Evolutionary conservation across 257 asterid species (phyloP), one percentile per base, ranked within the genome.

Genomic region (Salvia miltiorrhiza): DNA sequence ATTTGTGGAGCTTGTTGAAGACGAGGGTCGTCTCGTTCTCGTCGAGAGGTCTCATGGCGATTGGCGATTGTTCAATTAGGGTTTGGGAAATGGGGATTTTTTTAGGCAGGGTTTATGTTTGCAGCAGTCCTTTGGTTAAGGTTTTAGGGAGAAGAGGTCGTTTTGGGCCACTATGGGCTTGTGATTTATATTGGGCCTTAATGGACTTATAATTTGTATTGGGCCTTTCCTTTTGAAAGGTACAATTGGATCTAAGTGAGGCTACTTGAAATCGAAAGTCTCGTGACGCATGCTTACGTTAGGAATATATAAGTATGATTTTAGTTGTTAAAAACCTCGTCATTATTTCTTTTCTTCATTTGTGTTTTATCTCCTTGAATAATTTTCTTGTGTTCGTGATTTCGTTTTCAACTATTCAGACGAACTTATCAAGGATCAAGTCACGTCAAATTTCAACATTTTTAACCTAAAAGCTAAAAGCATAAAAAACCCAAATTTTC

Each of bases 1-100:
- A 90, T 69, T 92, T 92, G 91, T 83, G 89, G 12, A 92, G 87
- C 81, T 92, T 92, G 76, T 85, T 81, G 85, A 88, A 92, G 26
- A 92, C 96, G 73, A 63, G 79, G 32, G 97, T 90, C 0, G 98
- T 92, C 52, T 92, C 98, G 9, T 77, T 76, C 86, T 92, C 97
- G 85, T 90, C 96, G 19, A 88, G 87, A 12, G 96, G 87, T 63
- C 97, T 84, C 96, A 88, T 86, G 71, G 44, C 20, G 40, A 35
- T 35, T 3, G 5, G 37, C 4, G 37, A 32, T n/a, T 59, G 23
- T 19, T 41, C 37, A 44, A 70, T 33, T 49, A 54, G 76, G 71
- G 69, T 63, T 55, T 69, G 1, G 32, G 33, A 6, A 24, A 3
- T 16, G 62, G 60, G 58, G 14, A n/a, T 71, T 70, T 32, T 48